Conservation (phyloP, 768 basidiomycete species). For the Suillus fuscotomentosus region DNA sequence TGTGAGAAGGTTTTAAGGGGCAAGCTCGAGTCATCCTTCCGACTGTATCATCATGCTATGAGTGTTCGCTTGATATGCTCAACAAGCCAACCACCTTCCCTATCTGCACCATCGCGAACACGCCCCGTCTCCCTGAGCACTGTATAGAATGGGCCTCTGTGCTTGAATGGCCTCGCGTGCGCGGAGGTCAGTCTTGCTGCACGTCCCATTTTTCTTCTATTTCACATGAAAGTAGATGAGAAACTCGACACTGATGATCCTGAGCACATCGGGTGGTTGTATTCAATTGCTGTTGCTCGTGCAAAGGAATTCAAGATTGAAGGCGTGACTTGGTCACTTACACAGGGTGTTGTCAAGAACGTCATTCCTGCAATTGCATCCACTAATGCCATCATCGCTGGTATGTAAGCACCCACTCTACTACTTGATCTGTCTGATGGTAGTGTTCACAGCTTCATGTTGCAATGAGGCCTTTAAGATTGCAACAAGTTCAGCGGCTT, state of each 20-base stretch:
- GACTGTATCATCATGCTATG: slow-evolving; percentile 93
- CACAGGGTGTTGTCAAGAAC: slow-evolving; percentile 99
- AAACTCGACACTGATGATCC: slow-evolving; percentile 98
- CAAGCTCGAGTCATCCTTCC: slow-evolving; percentile 97
- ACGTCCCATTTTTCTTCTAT: slow-evolving; percentile 8
- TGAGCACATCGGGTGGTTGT: slow-evolving; percentile 95
- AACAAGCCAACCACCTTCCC: slow-evolving; percentile 97
- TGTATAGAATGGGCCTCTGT: slow-evolving; percentile 99
- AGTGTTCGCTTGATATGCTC: slow-evolving; percentile 97
- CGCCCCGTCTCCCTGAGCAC: slow-evolving; percentile 95
- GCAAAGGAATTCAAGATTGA: slow-evolving; percentile 96
- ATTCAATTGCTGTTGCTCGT: slow-evolving; percentile 72
- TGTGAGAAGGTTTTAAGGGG: slow-evolving; percentile 85
- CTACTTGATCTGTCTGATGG: background rate
- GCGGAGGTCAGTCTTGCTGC: slow-evolving; percentile 58
- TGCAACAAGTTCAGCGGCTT: slow-evolving; percentile 91
- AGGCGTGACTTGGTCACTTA: slow-evolving; percentile 96
- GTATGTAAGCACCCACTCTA: slow-evolving; percentile 36
- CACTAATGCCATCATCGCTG: slow-evolving; percentile 97
- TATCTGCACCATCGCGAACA: slow-evolving; percentile 99
- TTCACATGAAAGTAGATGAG: slow-evolving; percentile 56
- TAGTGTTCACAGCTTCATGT: slow-evolving; percentile 69
- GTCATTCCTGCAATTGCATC: slow-evolving; percentile 99
- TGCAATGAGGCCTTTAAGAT: slow-evolving; percentile 99
- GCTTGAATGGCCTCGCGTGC: slow-evolving; percentile 94